Conservation (phyloP, 306 rosid genomes). For the Myrica gale region DNA sequence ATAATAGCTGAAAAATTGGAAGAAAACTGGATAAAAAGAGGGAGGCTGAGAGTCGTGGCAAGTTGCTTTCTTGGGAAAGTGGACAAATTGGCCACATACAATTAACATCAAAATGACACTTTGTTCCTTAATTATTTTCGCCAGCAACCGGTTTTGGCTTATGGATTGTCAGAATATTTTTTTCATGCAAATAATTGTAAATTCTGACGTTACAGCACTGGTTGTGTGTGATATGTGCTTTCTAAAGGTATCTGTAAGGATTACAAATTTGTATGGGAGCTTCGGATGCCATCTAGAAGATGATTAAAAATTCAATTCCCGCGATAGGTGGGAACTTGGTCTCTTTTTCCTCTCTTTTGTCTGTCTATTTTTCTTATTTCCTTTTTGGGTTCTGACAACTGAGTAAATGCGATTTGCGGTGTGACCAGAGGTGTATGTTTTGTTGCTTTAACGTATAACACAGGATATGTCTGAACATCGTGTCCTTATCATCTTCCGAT, state of each 20-base stretch:
- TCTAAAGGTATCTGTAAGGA: neutral
- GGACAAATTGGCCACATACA: neutral
- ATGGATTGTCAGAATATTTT: neutral
- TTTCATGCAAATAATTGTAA: neutral
- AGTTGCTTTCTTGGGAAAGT: neutral
- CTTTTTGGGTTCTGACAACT: neutral
- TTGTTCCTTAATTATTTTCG: neutral
- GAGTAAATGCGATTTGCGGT: neutral
- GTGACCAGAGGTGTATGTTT: neutral
- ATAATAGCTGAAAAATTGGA: neutral
- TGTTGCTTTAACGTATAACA: neutral
- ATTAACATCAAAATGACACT: neutral
- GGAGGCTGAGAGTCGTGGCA: neutral
- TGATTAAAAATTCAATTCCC: neutral
- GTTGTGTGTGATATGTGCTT: neutral
- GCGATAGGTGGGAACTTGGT: neutral
- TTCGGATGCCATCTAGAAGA: neutral
- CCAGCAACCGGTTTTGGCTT: neutral
- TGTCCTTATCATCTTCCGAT: neutral
- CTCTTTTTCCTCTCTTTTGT: neutral
- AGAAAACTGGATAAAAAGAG: neutral
- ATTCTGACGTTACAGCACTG: neutral
- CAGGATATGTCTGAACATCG: neutral
- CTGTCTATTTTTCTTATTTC: neutral
- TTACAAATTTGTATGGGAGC: neutral